Conservation (phyloP, 169 alveolate species). For the Plasmodium vinckei region DNA sequence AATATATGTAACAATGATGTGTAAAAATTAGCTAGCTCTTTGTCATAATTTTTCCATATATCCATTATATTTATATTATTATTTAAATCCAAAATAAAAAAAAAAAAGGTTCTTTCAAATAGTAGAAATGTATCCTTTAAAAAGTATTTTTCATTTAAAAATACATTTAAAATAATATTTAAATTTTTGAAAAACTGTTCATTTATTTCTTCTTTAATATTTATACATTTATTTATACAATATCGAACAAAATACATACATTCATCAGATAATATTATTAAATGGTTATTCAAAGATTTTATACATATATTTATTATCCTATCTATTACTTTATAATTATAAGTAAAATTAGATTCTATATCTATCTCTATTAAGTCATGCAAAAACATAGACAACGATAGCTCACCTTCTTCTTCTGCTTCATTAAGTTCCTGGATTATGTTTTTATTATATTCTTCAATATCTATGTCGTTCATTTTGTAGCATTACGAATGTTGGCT, state of each 20-base stretch:
- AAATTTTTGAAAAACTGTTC: constrained; percentile 28
- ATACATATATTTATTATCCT: constrained; percentile 60
- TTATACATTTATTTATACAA: constrained; percentile 38
- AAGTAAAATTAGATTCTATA: constrained; percentile 68
- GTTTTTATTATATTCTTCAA: constrained; percentile 56
- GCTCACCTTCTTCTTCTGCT: constrained; percentile 68
- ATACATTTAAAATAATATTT: constrained; percentile 30
- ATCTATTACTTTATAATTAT: constrained; percentile 37
- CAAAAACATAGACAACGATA: constrained; percentile 45
- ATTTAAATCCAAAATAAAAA: constrained; percentile 49
- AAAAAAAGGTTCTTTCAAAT: constrained; percentile 56
- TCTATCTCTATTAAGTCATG: constrained; percentile 70
- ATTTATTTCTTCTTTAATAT: constrained; percentile 47
- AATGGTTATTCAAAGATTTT: constrained; percentile 34
- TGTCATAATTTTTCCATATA: constrained; percentile 39
- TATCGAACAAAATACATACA: constrained; percentile 75
- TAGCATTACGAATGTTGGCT: background rate
- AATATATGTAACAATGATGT: constrained; percentile 26
- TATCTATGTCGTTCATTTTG: constrained; percentile 59
- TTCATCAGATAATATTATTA: constrained; percentile 33
- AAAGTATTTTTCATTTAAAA: constrained; percentile 28
- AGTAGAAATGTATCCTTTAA: constrained; percentile 14
- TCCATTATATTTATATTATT: constrained; percentile 13
- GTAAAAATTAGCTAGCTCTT: constrained; percentile 12
- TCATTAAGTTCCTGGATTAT: constrained; percentile 61